These are phyloP conservation scores for Camellia lanceoleosa DNA, from an alignment of 148 eudicot species.

Conservation along the genomic window DNA sequence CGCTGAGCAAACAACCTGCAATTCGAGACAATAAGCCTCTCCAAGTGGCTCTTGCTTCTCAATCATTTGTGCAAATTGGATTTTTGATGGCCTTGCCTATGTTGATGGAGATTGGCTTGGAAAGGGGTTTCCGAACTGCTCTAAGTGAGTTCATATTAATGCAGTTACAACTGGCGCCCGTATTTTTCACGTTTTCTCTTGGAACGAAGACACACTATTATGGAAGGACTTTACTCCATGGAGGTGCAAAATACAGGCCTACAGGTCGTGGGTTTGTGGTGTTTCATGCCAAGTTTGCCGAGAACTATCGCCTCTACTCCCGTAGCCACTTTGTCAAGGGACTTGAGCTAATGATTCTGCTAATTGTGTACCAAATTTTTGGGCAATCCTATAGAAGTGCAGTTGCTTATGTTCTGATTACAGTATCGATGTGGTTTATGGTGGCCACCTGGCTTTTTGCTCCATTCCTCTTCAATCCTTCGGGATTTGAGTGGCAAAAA, in stretches of 20 bases:
- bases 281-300: conserved; percentile 97
- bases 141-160: conserved; percentile 82
- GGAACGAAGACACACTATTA: conserved; percentile 97
- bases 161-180: conserved; percentile 91
- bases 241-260: conserved; percentile 92
- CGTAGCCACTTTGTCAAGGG: conserved; percentile 99
- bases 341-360: conserved; percentile 88
- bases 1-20: conserved; percentile 47
- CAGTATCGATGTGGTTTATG: conserved; percentile 98
- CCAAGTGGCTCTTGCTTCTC: conserved; percentile 95
- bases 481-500: conserved; percentile 99
- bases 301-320: conserved; percentile 94
- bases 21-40: conserved; percentile 67
- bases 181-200: conserved; percentile 92
- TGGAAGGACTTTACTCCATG: conserved; percentile 93
- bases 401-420: conserved; percentile 71
- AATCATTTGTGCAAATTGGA: conserved; percentile 96
- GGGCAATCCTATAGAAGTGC: conserved; percentile 68
- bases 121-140: conserved; percentile 89
- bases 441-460: conserved; percentile 97
- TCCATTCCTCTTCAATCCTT: conserved; percentile 96
- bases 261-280: conserved; percentile 99
- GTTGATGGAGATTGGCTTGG: conserved; percentile 97
- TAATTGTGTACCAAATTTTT: conserved; percentile 81
- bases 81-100: conserved; percentile 97